These are phyloP conservation scores for Talaromyces stipitatus DNA, from an alignment of 495 filamentous ascomycete species.

Conservation along the genomic window DNA sequence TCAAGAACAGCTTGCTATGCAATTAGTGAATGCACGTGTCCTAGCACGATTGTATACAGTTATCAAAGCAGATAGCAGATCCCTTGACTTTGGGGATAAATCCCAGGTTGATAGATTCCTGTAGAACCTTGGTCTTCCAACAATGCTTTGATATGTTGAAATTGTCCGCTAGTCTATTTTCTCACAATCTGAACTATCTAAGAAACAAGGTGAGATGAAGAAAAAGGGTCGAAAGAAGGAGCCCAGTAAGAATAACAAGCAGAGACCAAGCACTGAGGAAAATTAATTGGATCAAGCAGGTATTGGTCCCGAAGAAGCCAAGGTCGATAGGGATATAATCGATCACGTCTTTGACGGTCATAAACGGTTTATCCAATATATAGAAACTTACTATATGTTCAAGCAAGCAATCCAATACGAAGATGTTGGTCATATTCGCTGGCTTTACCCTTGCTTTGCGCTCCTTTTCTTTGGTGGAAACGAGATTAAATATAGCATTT, in stretches of 20 bases:
- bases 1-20: conserved; percentile 9
- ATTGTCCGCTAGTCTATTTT: conserved; percentile 6
- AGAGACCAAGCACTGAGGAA: too few species aligned
- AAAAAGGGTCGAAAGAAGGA: too few species aligned
- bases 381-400: conserved; percentile 10
- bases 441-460: conserved; percentile 5
- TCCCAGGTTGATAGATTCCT: conserved; percentile 4
- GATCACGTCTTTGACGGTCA: conserved; percentile 11
- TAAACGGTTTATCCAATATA: conserved; percentile 9
- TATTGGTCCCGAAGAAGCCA: too few species aligned
- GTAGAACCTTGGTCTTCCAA: background rate
- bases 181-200: conserved; percentile 1
- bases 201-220: background rate
- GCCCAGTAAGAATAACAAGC: too few species aligned
- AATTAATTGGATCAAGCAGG: too few species aligned
- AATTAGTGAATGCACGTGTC: conserved; percentile 6
- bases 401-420: conserved; percentile 7
- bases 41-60: conserved; percentile 5
- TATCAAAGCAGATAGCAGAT: background rate
- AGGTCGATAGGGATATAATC: conserved; percentile 4
- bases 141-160: conserved; percentile 3
- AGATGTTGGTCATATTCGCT: conserved; percentile 1
- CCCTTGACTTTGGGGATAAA: background rate
- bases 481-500: conserved; percentile 10
- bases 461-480: conserved; percentile 9